Conservation (phyloP, 768 basidiomycete genomes). For the Hygrophorus pudorinus region DNA sequence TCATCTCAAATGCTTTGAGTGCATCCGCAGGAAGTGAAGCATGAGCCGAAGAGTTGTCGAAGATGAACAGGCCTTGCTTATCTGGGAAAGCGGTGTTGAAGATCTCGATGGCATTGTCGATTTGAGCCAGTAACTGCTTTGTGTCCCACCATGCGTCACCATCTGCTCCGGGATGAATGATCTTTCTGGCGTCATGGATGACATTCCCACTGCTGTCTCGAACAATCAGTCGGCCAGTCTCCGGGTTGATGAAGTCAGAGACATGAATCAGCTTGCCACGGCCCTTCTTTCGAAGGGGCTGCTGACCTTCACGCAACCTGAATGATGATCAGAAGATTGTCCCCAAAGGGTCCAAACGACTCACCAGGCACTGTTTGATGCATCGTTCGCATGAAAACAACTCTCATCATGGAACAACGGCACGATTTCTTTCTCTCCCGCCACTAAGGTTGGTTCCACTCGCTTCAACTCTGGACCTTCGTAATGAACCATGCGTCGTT, state of each 20-base stretch:
- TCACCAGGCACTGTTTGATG: conserved; percentile 5
- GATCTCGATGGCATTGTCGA: conserved; percentile 17
- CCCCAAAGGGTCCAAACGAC: no score
- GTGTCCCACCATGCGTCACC: no score
- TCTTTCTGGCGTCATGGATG: conserved; percentile 15
- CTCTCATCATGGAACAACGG: conserved; percentile 21
- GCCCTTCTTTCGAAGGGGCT: conserved; percentile 17
- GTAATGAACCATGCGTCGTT: conserved; percentile 7
- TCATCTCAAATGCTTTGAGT: conserved; percentile 33
- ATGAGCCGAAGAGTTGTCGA: conserved; percentile 20
- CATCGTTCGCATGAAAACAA: conserved; percentile 25
- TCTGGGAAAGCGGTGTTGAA: conserved; percentile 15
- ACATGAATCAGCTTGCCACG: conserved; percentile 13
- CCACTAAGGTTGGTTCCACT: not conserved
- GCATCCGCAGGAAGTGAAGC: conserved; percentile 26
- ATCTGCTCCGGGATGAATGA: conserved; percentile 16
- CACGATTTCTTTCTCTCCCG: conserved; percentile 7
- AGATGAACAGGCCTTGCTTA: conserved; percentile 15
- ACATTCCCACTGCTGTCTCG: conserved; percentile 15
- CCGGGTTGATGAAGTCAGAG: conserved; percentile 8
- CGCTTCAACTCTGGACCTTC: conserved; percentile 4
- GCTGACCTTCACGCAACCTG: conserved; percentile 10
- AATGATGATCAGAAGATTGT: no score
- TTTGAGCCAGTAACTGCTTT: conserved; percentile 19
- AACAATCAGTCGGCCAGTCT: conserved; percentile 14